Base-by-base conservation (phyloP, 306 rosid genomes). In the Rosa multiflora region DNA sequence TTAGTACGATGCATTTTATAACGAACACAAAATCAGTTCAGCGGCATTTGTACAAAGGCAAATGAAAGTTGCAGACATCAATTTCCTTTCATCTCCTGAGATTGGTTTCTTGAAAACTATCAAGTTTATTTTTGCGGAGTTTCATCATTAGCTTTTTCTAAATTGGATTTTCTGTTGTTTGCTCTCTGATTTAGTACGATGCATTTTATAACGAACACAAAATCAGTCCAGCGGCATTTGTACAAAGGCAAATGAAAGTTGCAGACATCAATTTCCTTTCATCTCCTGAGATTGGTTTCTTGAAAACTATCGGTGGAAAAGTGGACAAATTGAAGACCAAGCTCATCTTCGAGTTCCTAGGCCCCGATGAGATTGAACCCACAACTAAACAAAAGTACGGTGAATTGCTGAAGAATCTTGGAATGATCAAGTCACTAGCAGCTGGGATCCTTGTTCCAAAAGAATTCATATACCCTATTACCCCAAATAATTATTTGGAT, bases 361-460 rank as follows among this genome's bases (percentile, higher is more conserved):
- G 69, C 2, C 68, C 76, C 0, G 74, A 70, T 32, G 87, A 83
- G 20, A 75, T 76, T 40, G 99, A 95, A 78, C 89, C 98, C 18
- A 66, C 89, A 23, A 90, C 92, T 77, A 86, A 72, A 9, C 80
- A 88, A 48, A 78, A 79, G 10, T 95, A 90, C 20, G 63, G 90
- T 18, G 51, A 79, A 9, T 55, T 96, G 75, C 82, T 88, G 74
- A 75, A 90, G 77, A 87, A 91, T 78, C 89, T 93, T 3, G 71
- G 75, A 1, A 6, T 83, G 43, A 76, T 96, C 70, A 91, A 89
- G 90, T 68, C 88, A 70, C 85, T 84, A 51, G 94, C 98, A 26
- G 78, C 97, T 15, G 99, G 97, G 58, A 96, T 96, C 79, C 88
- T 93, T 51, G 87, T 93, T 73, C 97, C 93, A 17, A 96, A 96